A percentile compares a stretch with the other conserved stretches of the same genome.
These are phyloP conservation scores for Porpolomopsis calyptriformis DNA, from an alignment of 768 basidiomycete species.

Conservation along the genomic window DNA sequence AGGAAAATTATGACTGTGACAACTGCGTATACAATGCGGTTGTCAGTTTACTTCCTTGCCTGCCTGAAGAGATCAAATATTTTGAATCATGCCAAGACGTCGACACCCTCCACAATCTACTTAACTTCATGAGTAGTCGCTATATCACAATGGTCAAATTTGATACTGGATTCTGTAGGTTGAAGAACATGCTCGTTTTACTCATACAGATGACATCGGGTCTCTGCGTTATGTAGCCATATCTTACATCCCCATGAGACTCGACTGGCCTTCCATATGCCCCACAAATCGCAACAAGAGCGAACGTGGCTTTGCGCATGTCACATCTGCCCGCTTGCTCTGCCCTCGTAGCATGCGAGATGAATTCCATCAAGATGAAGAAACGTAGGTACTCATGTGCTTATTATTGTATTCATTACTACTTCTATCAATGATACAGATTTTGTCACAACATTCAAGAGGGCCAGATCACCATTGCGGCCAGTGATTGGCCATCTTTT, in stretches of 20 bases:
- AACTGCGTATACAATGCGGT: neutral
- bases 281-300: constrained; percentile 1
- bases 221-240: neutral
- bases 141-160: neutral
- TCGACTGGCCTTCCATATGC: neutral
- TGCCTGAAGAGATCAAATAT: neutral
- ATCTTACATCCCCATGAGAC: neutral
- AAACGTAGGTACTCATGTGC: neutral
- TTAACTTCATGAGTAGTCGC: neutral
- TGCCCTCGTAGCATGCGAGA: constrained; percentile 1
- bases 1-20: too few relatives aligned
- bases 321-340: neutral
- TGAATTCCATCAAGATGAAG: neutral
- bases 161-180: neutral
- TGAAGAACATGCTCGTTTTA: neutral
- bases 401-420: neutral
- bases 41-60: neutral
- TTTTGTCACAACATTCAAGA: neutral
- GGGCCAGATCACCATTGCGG: neutral
- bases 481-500: neutral
- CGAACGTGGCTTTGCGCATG: constrained; percentile 1
- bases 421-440: neutral
- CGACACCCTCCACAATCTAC: neutral
- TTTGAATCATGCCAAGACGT: neutral
- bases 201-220: constrained; percentile 1